These are phyloP conservation scores for Eucalyptus lansdowneana DNA, from an alignment of 345 rosid genomes.

Conservation along the genomic window DNA sequence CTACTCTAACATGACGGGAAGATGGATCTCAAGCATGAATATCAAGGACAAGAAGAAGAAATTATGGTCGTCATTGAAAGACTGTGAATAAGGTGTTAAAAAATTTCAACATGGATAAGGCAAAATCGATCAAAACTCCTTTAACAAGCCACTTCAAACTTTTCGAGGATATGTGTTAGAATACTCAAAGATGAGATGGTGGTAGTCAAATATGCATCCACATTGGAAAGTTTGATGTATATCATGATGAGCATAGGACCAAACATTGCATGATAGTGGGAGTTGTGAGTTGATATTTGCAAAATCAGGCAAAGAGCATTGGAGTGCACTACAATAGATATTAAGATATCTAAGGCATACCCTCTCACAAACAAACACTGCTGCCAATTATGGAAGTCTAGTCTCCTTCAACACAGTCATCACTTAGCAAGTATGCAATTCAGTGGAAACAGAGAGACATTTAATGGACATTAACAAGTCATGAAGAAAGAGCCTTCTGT, in stretches of 20 bases:
- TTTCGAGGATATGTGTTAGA: background rate
- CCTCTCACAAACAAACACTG: background rate
- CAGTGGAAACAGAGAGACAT: background rate
- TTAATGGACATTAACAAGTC: background rate
- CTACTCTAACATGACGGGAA: too few relatives aligned
- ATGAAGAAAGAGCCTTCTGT: background rate
- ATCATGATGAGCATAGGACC: too few relatives aligned
- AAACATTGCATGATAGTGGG: background rate
- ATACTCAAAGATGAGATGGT: background rate
- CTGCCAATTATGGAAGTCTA: background rate
- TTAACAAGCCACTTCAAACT: background rate
- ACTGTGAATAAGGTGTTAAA: background rate
- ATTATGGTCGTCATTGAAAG: background rate
- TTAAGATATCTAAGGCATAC: background rate
- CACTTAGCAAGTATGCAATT: background rate
- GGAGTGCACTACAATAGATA: background rate
- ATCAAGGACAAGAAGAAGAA: background rate
- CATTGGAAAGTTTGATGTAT: background rate
- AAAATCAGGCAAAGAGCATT: background rate
- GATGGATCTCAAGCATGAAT: too few relatives aligned
- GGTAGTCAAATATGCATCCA: background rate
- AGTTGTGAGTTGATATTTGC: background rate
- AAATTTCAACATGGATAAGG: too few relatives aligned
- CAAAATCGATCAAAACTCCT: rapidly evolving
- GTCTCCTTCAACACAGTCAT: background rate